These are phyloP conservation scores for Brassica rapa DNA, from an alignment of 345 rosid species.

Conservation along the genomic window DNA sequence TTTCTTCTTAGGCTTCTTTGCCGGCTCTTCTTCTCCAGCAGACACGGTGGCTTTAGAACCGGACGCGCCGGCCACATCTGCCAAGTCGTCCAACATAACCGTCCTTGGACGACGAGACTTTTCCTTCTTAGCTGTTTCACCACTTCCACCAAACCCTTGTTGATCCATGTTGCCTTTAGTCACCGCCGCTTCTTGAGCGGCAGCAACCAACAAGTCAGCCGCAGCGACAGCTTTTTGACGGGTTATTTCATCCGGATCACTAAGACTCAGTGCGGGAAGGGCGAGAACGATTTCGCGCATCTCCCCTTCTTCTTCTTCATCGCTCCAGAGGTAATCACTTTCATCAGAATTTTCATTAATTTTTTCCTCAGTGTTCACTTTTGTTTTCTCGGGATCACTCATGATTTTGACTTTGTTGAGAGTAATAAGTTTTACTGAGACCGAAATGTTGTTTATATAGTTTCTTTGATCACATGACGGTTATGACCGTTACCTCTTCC, in stretches of 20 bases:
- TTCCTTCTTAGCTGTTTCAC: background rate
- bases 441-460: constrained; percentile 9
- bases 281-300: background rate
- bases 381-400: constrained; percentile 11
- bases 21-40: background rate
- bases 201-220: background rate
- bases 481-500: constrained; percentile 16
- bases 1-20: background rate
- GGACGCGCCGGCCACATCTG: background rate
- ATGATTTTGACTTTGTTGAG: background rate
- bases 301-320: background rate
- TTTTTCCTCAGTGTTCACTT: background rate
- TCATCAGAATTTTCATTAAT: background rate
- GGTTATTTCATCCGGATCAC: background rate
- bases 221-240: background rate
- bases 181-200: background rate
- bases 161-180: background rate
- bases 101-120: background rate
- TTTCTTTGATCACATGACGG: constrained; percentile 4
- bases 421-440: background rate
- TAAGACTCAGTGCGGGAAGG: background rate
- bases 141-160: background rate
- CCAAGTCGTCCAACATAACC: background rate
- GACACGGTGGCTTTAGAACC: background rate
- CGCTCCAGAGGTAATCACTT: background rate